A percentile compares a stretch with the other conserved stretches of the same genome.
Evolutionary conservation across 2,329 filamentous ascomycete species (phyloP).

Genomic region (Rugonectria rugulosa): DNA sequence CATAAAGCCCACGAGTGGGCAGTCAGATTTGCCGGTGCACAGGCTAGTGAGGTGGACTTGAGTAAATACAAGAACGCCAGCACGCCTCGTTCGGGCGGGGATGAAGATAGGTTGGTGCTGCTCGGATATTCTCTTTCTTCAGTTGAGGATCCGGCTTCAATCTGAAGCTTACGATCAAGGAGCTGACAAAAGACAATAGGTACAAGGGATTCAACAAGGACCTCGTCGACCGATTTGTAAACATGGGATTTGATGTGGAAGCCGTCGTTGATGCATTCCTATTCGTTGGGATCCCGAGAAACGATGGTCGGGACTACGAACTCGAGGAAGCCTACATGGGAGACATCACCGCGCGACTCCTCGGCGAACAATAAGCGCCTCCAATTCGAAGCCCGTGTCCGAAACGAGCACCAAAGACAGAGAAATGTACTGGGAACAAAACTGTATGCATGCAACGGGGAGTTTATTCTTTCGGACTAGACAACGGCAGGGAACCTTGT

Average conservation of each 20-base stretch:
- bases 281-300: slow-evolving; percentile 81
- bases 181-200: slow-evolving; percentile 50
- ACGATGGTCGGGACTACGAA: slow-evolving; percentile 80
- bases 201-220: slow-evolving; percentile 89
- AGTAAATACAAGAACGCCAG: slow-evolving; percentile 59
- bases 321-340: slow-evolving; percentile 92
- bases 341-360: slow-evolving; percentile 84
- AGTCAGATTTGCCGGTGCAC: slow-evolving; percentile 81
- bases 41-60: slow-evolving; percentile 51
- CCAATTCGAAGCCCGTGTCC: not conserved
- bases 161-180: not conserved
- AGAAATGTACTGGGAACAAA: slow-evolving; percentile 8
- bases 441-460: slow-evolving; percentile 34
- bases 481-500: slow-evolving; percentile 1
- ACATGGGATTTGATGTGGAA: slow-evolving; percentile 91
- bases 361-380: slow-evolving; percentile 71
- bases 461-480: slow-evolving; percentile 30
- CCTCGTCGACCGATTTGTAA: slow-evolving; percentile 82
- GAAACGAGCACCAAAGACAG: slow-evolving; percentile 12
- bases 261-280: slow-evolving; percentile 86
- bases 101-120: slow-evolving; percentile 40
- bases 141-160: not conserved
- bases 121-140: not conserved
- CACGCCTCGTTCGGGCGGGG: slow-evolving; percentile 29
- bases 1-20: slow-evolving; percentile 91